phyloP scores from a whole-genome alignment of 2,329 filamentous ascomycete genomes.

The Elsinoe fawcettii region DNA sequence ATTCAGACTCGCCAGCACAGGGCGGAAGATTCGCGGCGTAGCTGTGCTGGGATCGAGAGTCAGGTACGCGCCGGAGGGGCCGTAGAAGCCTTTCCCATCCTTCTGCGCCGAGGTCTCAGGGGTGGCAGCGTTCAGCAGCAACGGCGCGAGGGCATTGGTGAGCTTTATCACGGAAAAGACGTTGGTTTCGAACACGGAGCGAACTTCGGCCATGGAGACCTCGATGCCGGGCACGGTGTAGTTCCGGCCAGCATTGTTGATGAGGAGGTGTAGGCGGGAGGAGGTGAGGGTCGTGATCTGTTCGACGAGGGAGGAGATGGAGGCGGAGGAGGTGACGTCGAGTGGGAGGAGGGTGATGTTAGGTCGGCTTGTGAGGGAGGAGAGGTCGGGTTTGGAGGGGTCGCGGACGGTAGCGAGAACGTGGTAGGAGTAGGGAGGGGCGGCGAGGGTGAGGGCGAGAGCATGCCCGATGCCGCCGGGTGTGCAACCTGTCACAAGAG shows the following conservation, averaged over 20 bases:
- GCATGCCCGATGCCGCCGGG: slow-evolving; percentile 53
- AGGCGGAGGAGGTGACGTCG: slow-evolving; percentile 45
- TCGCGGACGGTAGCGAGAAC: slow-evolving; percentile 53
- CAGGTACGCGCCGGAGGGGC: not conserved
- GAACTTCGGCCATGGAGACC: slow-evolving; percentile 42
- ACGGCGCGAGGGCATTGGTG: slow-evolving; percentile 49
- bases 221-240: slow-evolving; percentile 53
- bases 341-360: slow-evolving; percentile 45
- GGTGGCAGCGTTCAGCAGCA: slow-evolving; percentile 38
- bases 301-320: slow-evolving; percentile 40
- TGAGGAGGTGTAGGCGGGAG: slow-evolving; percentile 47
- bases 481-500: slow-evolving; percentile 36
- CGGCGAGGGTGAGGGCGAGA: slow-evolving; percentile 42
- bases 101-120: not conserved
- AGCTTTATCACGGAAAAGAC: slow-evolving; percentile 52
- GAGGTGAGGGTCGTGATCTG: slow-evolving; percentile 42
- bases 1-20: slow-evolving; percentile 17
- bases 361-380: not conserved
- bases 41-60: slow-evolving; percentile 8
- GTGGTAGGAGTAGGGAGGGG: slow-evolving; percentile 37
- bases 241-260: slow-evolving; percentile 52
- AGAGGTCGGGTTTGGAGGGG: slow-evolving; percentile 24
- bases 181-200: slow-evolving; percentile 46
- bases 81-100: slow-evolving; percentile 25
- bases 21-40: not conserved